Evolutionary conservation across 2,329 filamentous ascomycete species (phyloP), one percentile per base, ranked within the genome.

Genomic region (Calonectria henricotiae): DNA sequence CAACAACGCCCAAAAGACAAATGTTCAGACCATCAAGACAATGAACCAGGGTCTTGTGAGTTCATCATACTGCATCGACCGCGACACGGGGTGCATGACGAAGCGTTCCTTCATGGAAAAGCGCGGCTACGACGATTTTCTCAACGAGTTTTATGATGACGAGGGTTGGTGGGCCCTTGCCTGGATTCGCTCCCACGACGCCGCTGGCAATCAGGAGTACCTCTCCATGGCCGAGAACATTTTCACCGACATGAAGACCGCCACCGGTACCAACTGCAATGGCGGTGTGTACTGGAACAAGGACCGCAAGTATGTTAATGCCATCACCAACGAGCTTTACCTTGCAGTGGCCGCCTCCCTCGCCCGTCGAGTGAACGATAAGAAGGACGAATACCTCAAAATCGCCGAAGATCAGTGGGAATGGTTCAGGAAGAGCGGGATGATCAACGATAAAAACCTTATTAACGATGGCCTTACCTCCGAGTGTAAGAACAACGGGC

Each of bases 111-210:
- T 83, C 66, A 37, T 82, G 20, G 66, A 60, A 37, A 81, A 77
- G 62, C 78, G 78, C 51, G 80, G 81, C 23, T 82, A 79, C 62
- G 73, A 75, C 47, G 78, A 83, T 65, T 89, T 88, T 75, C 78
- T 86, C 66, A 88, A 89, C 69, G 84, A 86, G 7, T 89, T 81
- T 69, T 89, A 89, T 72, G 89, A 91, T 71, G 89, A 91, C 74
- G 87, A 89, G 76, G 86, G 88, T n/a, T 91, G 89, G 89, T 91
- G 89, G 89, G 89, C 86, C 11, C 83, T 91, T 68, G 89, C 84
- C 20, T 86, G 89, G 83, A 87, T 91, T 64, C 85, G 86, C 27
- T 82, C 87, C 5, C 89, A 85, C 75, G 89, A 91, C 75, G 80
- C 89, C 17, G 89, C 89, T 0, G 80, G 82, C 3, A 82, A 90